Base-by-base conservation (phyloP, 2,329 filamentous ascomycete species). In the Fusarium sp. region DNA sequence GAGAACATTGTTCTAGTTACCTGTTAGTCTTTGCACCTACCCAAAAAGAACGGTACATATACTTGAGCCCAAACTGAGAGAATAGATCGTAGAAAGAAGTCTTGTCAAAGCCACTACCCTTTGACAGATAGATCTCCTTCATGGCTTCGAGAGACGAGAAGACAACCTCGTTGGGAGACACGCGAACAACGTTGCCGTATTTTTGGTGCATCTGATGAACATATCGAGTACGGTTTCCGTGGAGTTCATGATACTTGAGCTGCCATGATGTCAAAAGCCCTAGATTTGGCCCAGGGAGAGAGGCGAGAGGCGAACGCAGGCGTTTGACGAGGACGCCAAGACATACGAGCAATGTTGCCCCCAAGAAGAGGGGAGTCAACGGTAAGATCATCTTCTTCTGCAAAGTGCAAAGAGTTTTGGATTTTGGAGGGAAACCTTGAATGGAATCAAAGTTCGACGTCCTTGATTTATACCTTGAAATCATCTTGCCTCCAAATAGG, bases 101-200 rank as follows among this genome's bases (percentile, higher is more conserved):
- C 30, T 72, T 72, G 30, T 62, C 61, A 9, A 57, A 72, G 7
- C 69, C 69, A 27, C 69, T 72, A 2, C 69, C 69, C 4, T 61
- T 61, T 0, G 69, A 71, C 1, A 58, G 30, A 9, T 72, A 72
- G 2, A 72, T 72, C 37, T 71, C 55, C 2, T 69, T 72, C 54
- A 69, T 62, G 0, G 65, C 69, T 2, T 60, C 57, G 2, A 66
- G 37, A 1, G 58, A 62, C 3, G 69, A 61, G 15, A 72, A 72
- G 16, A 60, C 48, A 12, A 61, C 65, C 13, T 72, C 69, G 2
- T 72, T 66, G 7, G 69, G 69, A 2, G 65, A 62, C 6, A 72
- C n/a, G 5, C 52, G 61, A 11, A 71, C 68, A 8, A 18, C 53
- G 1, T 40, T 55, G 0, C 69, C 69, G 6, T 69, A 68, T 23